Evolutionary conservation across 148 eudicot genomes (phyloP), one percentile per base, ranked within the genome.

Genomic region (Chenopodium suecicum): DNA sequence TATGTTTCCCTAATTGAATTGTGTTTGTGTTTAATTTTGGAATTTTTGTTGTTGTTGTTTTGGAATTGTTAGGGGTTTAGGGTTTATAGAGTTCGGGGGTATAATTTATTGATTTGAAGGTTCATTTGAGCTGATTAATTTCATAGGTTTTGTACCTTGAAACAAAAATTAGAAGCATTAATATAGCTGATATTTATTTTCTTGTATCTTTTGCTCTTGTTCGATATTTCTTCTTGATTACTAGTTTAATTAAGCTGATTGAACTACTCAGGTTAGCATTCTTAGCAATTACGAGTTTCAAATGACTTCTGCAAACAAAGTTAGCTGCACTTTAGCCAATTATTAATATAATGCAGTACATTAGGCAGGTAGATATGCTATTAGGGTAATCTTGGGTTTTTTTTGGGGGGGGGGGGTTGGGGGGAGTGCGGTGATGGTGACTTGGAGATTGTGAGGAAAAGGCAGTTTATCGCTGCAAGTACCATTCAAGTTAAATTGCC

Each of bases 51-150:
- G 17, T 34, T 76, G 37, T 5, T 60, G 22, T 46, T 25, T 80
- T 47, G 17, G 77, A 20, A 25, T 10, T n/a, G 0, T 10, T 4
- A 2, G 71, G 52, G 65, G 79, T 67, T 84, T 84, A 80, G 86
- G 80, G 85, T 83, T 83, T 82, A 56, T 56, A 22, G 1, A 14
- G 22, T 56, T 56, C 4, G 22, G 20, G 62, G 62, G 16, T 56
- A 3, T 56, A 60, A 41, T 20, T 2, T 22, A 50, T 2, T 13
- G 14, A 50, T 37, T 20, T 25, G 29, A 6, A 0, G 25, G 65
- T 41, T 78, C 27, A 6, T 16, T 78, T 22, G 80, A 46, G 80
- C 72, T 16, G 54, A 44, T 31, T 31, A 78, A 46, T 23, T 41
- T 23, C 16, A 13, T 0, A 11, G 17, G 37, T 41, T 64, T 64